A percentile compares a stretch with the other conserved stretches of the same genome.
Conservation (phyloP, 805 yeast species). For the Cyberlindnera amylophila region DNA sequence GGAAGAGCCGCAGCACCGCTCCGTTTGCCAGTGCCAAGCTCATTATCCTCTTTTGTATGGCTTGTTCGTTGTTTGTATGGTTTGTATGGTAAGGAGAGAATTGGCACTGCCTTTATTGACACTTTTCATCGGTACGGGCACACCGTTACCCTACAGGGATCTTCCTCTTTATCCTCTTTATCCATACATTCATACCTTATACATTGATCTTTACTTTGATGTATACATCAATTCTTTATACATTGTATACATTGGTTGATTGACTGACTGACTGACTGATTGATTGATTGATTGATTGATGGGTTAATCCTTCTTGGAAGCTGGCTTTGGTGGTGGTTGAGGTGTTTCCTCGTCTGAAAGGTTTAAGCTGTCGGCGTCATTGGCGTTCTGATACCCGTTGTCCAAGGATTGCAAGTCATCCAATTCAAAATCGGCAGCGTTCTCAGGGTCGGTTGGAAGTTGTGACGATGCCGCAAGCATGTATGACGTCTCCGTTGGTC, state of each 20-base stretch:
- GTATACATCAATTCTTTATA: too few species aligned
- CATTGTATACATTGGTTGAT: too few species aligned
- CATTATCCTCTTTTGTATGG: background rate
- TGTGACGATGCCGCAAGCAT: conserved; percentile 94
- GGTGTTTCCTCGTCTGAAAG: conserved; percentile 23
- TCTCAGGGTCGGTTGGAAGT: conserved; percentile 75
- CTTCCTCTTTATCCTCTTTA: too few species aligned
- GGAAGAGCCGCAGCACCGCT: conserved; percentile 22
- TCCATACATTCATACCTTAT: too few species aligned
- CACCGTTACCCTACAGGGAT: too few species aligned
- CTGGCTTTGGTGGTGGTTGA: background rate
- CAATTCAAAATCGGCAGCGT: conserved; percentile 62
- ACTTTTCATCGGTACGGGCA: too few species aligned
- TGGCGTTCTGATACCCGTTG: conserved; percentile 25
- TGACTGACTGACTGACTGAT: too few species aligned
- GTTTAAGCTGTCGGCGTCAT: conserved; percentile 27
- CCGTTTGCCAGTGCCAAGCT: conserved; percentile 3
- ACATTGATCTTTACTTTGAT: too few species aligned
- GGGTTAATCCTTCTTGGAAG: background rate
- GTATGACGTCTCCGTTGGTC: conserved; percentile 94
- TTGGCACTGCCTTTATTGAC: too few species aligned
- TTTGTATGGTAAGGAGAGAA: too few species aligned
- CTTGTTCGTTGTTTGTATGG: too few species aligned
- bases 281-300: too few species aligned
- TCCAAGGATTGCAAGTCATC: conserved; percentile 46